These are phyloP conservation scores for Lactifluus pinguis DNA, from an alignment of 768 basidiomycete genomes.

Conservation along the genomic window DNA sequence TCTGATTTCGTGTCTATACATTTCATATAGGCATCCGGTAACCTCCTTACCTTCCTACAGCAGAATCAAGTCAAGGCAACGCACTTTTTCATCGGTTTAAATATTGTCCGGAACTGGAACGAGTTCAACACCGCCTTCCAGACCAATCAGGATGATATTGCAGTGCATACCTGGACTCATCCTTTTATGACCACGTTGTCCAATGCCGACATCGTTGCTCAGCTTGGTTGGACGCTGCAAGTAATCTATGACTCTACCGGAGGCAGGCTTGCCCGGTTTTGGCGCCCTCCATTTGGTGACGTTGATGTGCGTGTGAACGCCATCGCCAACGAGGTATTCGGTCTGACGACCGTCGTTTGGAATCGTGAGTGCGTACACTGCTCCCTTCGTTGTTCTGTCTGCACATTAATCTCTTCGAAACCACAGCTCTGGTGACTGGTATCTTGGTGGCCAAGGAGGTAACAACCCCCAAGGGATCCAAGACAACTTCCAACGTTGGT, in stretches of 20 bases:
- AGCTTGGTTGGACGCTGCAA: slow-evolving; percentile 77
- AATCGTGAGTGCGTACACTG: slow-evolving; percentile 62
- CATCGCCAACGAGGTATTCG: slow-evolving; percentile 83
- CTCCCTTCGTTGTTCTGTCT: not conserved
- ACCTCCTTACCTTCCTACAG: slow-evolving; percentile 33
- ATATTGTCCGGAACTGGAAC: slow-evolving; percentile 29
- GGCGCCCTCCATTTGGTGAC: slow-evolving; percentile 88
- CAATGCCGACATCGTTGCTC: slow-evolving; percentile 59
- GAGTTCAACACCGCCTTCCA: slow-evolving; percentile 29
- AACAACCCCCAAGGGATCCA: slow-evolving; percentile 43
- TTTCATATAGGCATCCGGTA: slow-evolving; percentile 20
- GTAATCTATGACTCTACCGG: slow-evolving; percentile 74
- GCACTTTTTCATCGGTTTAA: slow-evolving; percentile 40
- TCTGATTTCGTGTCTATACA: not conserved
- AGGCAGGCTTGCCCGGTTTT: slow-evolving; percentile 64
- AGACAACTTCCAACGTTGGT: slow-evolving; percentile 44
- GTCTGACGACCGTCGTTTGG: slow-evolving; percentile 80
- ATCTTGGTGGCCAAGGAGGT: slow-evolving; percentile 33
- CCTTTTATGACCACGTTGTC: slow-evolving; percentile 71
- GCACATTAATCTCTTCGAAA: not conserved
- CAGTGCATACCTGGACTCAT: slow-evolving; percentile 60
- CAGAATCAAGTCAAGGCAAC: slow-evolving; percentile 32
- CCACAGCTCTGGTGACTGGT: slow-evolving; percentile 70
- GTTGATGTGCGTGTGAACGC: slow-evolving; percentile 75
- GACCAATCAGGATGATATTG: slow-evolving; percentile 30